These are phyloP conservation scores for Corinectria fuckeliana DNA, from an alignment of 2,329 filamentous ascomycete species.

Conservation along the genomic window DNA sequence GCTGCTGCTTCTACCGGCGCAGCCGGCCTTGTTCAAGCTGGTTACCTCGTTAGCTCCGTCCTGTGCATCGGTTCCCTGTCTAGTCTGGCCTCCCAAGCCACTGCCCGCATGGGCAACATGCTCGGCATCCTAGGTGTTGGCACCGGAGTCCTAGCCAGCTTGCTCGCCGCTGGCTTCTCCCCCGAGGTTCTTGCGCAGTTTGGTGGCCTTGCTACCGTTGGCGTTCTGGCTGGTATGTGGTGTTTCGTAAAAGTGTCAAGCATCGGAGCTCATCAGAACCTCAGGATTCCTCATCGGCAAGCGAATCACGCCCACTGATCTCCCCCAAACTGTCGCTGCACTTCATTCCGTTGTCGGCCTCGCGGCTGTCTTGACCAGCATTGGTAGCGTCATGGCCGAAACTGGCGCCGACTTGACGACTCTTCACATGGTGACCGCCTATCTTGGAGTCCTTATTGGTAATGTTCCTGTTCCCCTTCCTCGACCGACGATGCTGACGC, in stretches of 20 bases:
- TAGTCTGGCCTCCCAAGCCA: slow-evolving; percentile 80
- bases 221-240: slow-evolving; percentile 64
- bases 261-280: slow-evolving; percentile 7
- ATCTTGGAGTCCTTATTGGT: slow-evolving; percentile 84
- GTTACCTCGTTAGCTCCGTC: slow-evolving; percentile 83
- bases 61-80: slow-evolving; percentile 87
- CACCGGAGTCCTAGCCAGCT: slow-evolving; percentile 81
- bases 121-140: slow-evolving; percentile 86
- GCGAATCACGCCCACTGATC: slow-evolving; percentile 84
- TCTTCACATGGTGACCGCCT: slow-evolving; percentile 84
- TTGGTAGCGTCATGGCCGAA: slow-evolving; percentile 82
- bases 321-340: slow-evolving; percentile 88
- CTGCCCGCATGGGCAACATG: slow-evolving; percentile 84
- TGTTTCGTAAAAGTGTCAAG: background rate
- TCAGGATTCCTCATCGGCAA: slow-evolving; percentile 77
- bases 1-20: slow-evolving; percentile 82
- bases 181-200: slow-evolving; percentile 82
- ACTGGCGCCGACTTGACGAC: slow-evolving; percentile 71
- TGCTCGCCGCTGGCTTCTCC: slow-evolving; percentile 81
- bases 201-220: slow-evolving; percentile 74
- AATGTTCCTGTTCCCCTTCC: background rate
- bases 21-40: slow-evolving; percentile 84
- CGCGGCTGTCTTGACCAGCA: slow-evolving; percentile 85
- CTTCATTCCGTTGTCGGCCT: slow-evolving; percentile 90
- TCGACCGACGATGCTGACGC: background rate